Base-by-base conservation (phyloP, 2,329 filamentous ascomycete species). In the Xylariaceae sp. region DNA sequence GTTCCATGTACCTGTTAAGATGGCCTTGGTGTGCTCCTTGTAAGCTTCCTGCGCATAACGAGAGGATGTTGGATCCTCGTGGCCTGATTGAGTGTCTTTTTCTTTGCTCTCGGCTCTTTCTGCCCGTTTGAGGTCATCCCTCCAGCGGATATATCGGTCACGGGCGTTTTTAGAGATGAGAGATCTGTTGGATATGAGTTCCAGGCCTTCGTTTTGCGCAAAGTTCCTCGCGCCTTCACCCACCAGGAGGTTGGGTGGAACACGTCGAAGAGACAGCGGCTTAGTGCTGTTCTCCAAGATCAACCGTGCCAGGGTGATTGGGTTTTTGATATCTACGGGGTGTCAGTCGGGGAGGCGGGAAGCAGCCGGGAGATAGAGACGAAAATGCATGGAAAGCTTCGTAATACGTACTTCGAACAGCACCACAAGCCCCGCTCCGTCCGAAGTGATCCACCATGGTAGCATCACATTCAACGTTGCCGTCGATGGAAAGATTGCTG, bases 381-480 rank as follows among this genome's bases (percentile, higher is more conserved):
- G 11, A 11, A 11, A 24, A 24, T n/a, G n/a, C n/a, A n/a, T n/a
- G 21, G 21, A 11, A 24, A 11, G 7, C 7, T 6, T 24, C 21
- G 21, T 6, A 15, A 11, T 15, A 73, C 87, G 61, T 69, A 96
- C 90, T 85, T 46, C 87, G 77, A 30, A 92, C 87, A 30, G 92
- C 90, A 50, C 92, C 94, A 50, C 88, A 94, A 29, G 88, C 92
- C 50, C 92, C 92, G 60, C 90, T 97, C 48, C 88, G 81, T 29
- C 94, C 92, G 35, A 83, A 69, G 59, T 97, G 85, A 56, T 98
- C 89, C 28, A 98, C 85, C 38, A 98, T 77, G 1, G 88, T 89
- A 39, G 92, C 92, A 68, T 98, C 92, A 52, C 89, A 94, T 61
- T 98, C 92, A 9, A 97, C 92, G 1, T 81, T 77, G 2, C 92